Conservation (phyloP, 768 basidiomycete genomes). For the Auricularia sp. region DNA sequence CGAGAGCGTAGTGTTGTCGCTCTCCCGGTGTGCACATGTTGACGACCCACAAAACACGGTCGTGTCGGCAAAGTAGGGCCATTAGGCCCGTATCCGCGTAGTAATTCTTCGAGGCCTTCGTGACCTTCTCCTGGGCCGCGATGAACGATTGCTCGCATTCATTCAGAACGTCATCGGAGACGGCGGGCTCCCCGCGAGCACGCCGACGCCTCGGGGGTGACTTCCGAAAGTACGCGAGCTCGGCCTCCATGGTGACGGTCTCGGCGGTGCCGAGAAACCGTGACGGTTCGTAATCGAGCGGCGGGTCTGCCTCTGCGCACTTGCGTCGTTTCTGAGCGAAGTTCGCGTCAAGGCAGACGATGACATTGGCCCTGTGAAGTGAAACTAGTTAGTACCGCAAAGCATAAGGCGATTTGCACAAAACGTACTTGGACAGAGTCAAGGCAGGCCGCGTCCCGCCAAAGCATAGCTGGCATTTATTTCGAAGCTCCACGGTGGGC, state of each 20-base stretch:
- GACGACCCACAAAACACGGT: conserved; percentile 3
- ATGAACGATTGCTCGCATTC: conserved; percentile 7
- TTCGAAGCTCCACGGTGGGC: background rate
- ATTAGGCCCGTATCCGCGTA: conserved; percentile 9
- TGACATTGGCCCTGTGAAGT: background rate
- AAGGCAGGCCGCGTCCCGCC: background rate
- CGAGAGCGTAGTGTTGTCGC: conserved; percentile 8
- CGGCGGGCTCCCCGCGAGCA: no score
- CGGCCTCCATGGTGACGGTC: background rate
- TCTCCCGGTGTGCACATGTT: conserved; percentile 9
- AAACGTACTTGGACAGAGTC: background rate
- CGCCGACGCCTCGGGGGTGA: no score
- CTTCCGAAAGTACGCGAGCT: background rate
- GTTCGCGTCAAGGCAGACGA: conserved; percentile 3
- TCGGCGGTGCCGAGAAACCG: background rate
- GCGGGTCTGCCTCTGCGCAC: background rate
- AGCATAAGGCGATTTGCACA: background rate
- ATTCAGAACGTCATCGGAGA: background rate
- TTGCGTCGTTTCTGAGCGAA: conserved; percentile 3
- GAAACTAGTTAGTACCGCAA: background rate
- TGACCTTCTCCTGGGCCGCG: conserved; percentile 7
- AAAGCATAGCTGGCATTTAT: conserved; percentile 4
- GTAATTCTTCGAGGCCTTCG: conserved; percentile 4
- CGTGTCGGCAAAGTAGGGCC: conserved; percentile 7
- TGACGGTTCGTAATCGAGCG: background rate